Base-by-base conservation (phyloP, 129 eudicot genomes). In the Flaveria sonorensis region DNA sequence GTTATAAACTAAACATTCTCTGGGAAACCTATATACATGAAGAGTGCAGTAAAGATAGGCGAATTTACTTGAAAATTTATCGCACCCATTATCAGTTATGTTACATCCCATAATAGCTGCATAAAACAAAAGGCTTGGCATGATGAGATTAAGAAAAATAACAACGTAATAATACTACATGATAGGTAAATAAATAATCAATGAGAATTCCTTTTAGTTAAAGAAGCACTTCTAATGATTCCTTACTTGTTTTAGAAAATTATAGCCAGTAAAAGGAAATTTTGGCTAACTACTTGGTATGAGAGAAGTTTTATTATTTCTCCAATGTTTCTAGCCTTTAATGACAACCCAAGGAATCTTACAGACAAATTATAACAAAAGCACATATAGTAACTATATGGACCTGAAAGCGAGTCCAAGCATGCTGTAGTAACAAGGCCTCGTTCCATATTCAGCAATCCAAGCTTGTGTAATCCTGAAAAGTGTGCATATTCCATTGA, bases 341-440 rank as follows among this genome's bases (percentile, higher is more conserved):
- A 48, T 2, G 55, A 48, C 55, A 48, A 14, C 55, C 55, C 55
- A 13, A 2, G n/a, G 55, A 48, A 48, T 16, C 18, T 48, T 48
- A 48, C 55, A 8, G 55, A 48, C 55, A 48, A 5, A 48, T 24
- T 24, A 0, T 48, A 48, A 48, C 13, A 1, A 52, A 52, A 52
- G 16, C 21, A 52, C 21, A 52, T 52, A 15, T 7, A n/a, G 57
- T 52, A 52, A 52, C 10, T 16, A 52, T 55, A 55, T 7, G 24
- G 26, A 93, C 98, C 98, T 87, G 93, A 76, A 75, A 93, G 90
- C 45, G 96, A 88, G 53, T 86, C 93, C 87, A 91, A 78, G 73
- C 98, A 93, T 21, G 96, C 91, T 67, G 96, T 81, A 71, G 97
- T 88, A 50, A 93, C 83, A 59, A 83, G 88, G 85, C 98, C 91